Evolutionary conservation across 2,329 filamentous ascomycete species (phyloP).

Genomic region (Pseudogymnoascus sp.): DNA sequence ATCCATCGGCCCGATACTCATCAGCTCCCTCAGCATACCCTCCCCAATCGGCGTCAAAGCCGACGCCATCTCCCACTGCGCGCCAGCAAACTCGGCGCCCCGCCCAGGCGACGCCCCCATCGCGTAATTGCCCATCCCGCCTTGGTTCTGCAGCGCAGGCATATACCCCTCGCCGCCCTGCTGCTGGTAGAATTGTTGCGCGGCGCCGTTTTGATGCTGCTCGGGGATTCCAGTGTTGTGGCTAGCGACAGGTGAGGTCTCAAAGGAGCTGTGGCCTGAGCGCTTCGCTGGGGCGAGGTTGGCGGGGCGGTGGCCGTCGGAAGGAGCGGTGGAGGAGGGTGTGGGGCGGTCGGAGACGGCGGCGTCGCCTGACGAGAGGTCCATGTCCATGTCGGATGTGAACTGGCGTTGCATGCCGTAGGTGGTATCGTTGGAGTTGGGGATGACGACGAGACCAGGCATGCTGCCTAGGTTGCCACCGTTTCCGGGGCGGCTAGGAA

Average conservation of each 20-base stretch:
- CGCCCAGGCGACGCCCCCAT: neutral
- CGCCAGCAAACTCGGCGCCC: neutral
- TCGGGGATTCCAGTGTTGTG: neutral
- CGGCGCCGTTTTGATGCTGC: neutral
- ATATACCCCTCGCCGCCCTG: neutral
- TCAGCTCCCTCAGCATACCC: conserved; percentile 47
- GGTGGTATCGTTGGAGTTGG: neutral
- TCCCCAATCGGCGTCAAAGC: conserved; percentile 49
- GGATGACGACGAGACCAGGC: neutral
- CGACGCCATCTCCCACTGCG: conserved; percentile 31
- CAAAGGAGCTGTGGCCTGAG: conserved; percentile 36
- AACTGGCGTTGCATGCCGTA: conserved; percentile 1
- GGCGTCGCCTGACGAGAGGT: conserved; percentile 41
- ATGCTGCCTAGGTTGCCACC: neutral
- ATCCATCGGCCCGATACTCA: conserved; percentile 53
- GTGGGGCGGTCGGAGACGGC: conserved; percentile 45
- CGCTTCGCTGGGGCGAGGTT: conserved; percentile 17
- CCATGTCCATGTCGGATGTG: conserved; percentile 31
- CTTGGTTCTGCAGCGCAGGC: neutral
- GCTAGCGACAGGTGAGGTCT: conserved; percentile 39
- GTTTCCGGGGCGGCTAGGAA: neutral
- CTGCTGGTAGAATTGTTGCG: neutral
- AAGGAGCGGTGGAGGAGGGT: conserved; percentile 47
- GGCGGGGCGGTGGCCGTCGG: conserved; percentile 29
- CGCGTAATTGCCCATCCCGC: neutral